phyloP scores from a whole-genome alignment of 2,329 filamentous ascomycete genomes.

The Colletotrichum eremochloae region DNA sequence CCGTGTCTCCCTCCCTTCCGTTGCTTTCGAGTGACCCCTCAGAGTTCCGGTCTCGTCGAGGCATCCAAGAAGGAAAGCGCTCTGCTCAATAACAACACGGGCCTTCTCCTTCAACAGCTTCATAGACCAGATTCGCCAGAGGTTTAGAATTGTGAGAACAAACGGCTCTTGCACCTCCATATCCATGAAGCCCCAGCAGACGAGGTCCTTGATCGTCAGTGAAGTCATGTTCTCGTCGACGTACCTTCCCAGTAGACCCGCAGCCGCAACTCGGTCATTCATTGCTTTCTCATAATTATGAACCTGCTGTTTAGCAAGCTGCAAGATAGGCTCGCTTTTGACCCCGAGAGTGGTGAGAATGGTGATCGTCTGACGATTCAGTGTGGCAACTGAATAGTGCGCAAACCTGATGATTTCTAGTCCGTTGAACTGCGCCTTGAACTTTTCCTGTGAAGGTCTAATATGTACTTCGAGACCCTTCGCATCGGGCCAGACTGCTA shows the following conservation, averaged over 20 bases:
- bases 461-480: constrained; percentile 79
- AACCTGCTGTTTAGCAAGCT: constrained; percentile 78
- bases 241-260: constrained; percentile 77
- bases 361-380: constrained; percentile 91
- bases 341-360: constrained; percentile 87
- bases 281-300: constrained; percentile 78
- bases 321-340: constrained; percentile 72
- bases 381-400: constrained; percentile 78
- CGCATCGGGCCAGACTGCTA: constrained; percentile 80
- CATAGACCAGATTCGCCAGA: constrained; percentile 92
- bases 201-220: constrained; percentile 79
- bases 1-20: constrained; percentile 55
- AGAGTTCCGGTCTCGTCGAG: constrained; percentile 86
- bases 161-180: constrained; percentile 78
- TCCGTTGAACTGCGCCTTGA: constrained; percentile 76
- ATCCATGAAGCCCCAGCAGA: constrained; percentile 83
- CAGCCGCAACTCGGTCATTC: constrained; percentile 72
- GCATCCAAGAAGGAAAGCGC: constrained; percentile 89
- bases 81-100: constrained; percentile 82
- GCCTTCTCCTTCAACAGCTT: constrained; percentile 95
- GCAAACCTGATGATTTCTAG: constrained; percentile 91
- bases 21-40: constrained; percentile 74
- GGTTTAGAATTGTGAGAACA: constrained; percentile 78
- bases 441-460: constrained; percentile 90
- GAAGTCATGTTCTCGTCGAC: constrained; percentile 90